Evolutionary conservation across 441 rosid species (phyloP).

Genomic region (Cnidoscolus chayamansa): DNA sequence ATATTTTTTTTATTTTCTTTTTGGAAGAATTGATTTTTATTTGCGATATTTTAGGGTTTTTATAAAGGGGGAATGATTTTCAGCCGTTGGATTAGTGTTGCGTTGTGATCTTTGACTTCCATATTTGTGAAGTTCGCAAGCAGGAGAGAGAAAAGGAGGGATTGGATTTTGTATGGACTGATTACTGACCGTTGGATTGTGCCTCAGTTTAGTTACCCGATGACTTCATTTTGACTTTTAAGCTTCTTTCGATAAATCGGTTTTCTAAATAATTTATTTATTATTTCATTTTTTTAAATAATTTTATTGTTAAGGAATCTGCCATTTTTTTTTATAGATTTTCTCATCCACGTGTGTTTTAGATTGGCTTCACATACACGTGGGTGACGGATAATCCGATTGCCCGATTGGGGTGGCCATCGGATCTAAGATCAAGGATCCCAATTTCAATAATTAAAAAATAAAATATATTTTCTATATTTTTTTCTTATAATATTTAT

Average conservation of each 20-base stretch:
- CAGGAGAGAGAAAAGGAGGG: neutral
- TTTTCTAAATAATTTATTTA: neutral
- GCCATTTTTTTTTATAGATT: neutral
- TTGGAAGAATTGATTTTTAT: constrained; percentile 25
- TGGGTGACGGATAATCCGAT: neutral
- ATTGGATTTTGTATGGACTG: neutral
- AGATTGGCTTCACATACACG: too few relatives aligned
- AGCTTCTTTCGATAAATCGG: neutral
- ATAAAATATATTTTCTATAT: too few relatives aligned
- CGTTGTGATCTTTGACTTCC: neutral
- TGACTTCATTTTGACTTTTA: constrained; percentile 6
- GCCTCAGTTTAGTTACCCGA: neutral
- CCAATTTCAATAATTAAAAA: too few relatives aligned
- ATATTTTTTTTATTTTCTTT: constrained; percentile 23
- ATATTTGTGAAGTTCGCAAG: too few relatives aligned
- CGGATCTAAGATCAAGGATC: too few relatives aligned
- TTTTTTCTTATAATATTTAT: too few relatives aligned
- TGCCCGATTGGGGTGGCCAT: too few relatives aligned
- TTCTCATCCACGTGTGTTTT: constrained; percentile 1
- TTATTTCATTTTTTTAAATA: neutral
- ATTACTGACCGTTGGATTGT: constrained; percentile 26
- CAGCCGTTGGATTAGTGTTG: constrained; percentile 17
- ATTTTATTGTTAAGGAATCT: too few relatives aligned
- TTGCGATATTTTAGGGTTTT: constrained; percentile 23
- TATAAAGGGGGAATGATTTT: neutral